Evolutionary conservation across 148 eudicot genomes (phyloP), one percentile per base, ranked within the genome.

Genomic region (Chenopodium album): DNA sequence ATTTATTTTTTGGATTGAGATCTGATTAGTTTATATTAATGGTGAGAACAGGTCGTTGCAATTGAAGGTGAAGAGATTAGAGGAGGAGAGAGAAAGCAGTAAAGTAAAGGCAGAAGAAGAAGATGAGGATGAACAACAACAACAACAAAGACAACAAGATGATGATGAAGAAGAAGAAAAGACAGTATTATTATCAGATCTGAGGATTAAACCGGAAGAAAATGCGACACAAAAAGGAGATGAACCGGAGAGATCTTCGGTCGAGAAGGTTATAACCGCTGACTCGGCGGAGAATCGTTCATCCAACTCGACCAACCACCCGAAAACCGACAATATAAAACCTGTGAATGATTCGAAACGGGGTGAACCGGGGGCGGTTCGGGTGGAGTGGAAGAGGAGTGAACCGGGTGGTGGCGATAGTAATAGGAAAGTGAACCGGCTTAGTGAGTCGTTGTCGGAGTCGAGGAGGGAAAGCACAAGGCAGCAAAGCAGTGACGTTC

Each of bases 41-140:
- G 12, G 12, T 2, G 54, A 50, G 76, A 34, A 80, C 73, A 87
- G 89, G 83, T 85, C 87, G 81, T 80, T 87, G 76, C 78, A 87
- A 67, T 77, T 71, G 80, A 87, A 85, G 67, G 89, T 87, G 79
- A 83, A 85, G 88, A 70, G 78, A 66, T 87, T 87, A 68, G 86
- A 85, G 72, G 87, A 85, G 66, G 89, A 87, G 75, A 76, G 87
- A 65, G 84, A 81, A 56, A 68, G 50, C 63, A 50, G 78, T 44
- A 76, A 28, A 29, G 44, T 37, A 60, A 80, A 71, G 77, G 32
- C 50, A 52, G 46, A 76, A 47, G 31, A 66, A 50, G 60, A 26
- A 20, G 78, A 32, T 47, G 74, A 6, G 73, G 80, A 13, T 70
- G 44, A 41, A 41, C 44, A 41, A 41, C 44, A 37, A 37, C 37